Conservation (phyloP, 2,329 filamentous ascomycete species). For the Apiospora kogelbergensis region DNA sequence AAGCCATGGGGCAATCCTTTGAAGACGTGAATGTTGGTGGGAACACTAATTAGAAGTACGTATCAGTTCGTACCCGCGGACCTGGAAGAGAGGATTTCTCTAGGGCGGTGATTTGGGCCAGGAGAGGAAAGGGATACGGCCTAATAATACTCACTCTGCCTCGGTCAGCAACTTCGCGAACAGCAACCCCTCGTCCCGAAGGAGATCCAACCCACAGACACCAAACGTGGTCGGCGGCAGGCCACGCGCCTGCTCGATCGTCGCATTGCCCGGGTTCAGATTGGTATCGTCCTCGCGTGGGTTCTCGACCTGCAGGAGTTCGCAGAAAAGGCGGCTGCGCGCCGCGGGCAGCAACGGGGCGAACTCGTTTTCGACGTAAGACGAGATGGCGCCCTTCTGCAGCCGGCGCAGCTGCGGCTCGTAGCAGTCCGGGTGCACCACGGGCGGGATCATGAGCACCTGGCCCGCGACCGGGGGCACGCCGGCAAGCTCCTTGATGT, state of each 20-base stretch:
- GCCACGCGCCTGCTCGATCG: slow-evolving; percentile 6
- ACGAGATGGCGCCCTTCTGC: slow-evolving; percentile 40
- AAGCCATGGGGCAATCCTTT: slow-evolving; percentile 14
- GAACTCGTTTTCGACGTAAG: slow-evolving; percentile 42
- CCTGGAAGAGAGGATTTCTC: too few relatives aligned
- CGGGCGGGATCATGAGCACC: slow-evolving; percentile 48
- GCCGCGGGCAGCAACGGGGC: slow-evolving; percentile 49
- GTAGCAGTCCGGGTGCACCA: slow-evolving; percentile 34
- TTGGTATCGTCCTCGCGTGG: slow-evolving; percentile 31
- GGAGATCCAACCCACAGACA: neutral
- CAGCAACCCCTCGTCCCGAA: neutral
- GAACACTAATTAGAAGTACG: slow-evolving; percentile 9
- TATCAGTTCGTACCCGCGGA: neutral
- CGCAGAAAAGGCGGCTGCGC: slow-evolving; percentile 32
- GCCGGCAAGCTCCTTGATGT: slow-evolving; percentile 19
- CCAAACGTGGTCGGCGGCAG: slow-evolving; percentile 14
- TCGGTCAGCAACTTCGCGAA: neutral
- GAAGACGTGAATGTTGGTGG: slow-evolving; percentile 14
- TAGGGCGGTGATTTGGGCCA: too few relatives aligned
- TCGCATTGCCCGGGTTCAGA: slow-evolving; percentile 39
- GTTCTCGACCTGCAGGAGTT: slow-evolving; percentile 27
- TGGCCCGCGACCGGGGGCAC: slow-evolving; percentile 43
- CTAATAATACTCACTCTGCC: slow-evolving; percentile 9
- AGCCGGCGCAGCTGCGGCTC: slow-evolving; percentile 35
- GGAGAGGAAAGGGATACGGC: neutral